Base-by-base conservation (phyloP, 2,329 filamentous ascomycete genomes). In the Arthroderma sp. region DNA sequence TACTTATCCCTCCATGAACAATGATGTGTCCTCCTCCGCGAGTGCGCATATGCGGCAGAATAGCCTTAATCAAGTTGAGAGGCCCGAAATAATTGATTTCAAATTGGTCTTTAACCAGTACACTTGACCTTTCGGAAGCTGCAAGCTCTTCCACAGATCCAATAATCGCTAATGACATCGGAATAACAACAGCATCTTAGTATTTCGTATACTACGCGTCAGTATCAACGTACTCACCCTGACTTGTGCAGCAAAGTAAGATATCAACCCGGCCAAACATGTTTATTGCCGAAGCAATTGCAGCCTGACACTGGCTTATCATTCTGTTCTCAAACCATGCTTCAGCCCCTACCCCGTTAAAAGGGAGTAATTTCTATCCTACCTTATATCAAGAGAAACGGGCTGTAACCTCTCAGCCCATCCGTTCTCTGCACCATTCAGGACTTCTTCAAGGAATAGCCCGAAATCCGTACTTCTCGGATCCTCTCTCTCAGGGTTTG, bases 31-130 rank as follows among this genome's bases (percentile, higher is more conserved):
- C 91, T 6, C 82, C 87, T 54, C 82, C 80, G 58, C 88, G 83
- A 48, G 74, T 72, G 37, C 91, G 76, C 62, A 96, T 81, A 44
- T 80, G 74, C 1, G 89, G 87, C 22, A 98, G 71, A 1, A 80
- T 74, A 9, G 88, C 84, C 62, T 91, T 93, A 68, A 96, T 93
- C 60, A 94, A 86, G 65, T 96, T 96, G 62, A 96, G 82, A 47
- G 93, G 87, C 1, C 86, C 86, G 63, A 96, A 96, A 70, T 93
- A 96, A 56, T 94, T 86, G 51, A 80, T 80, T 63, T 96, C 89
- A 61, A 96, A 95, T 61, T 95, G 89, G 57, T 94, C 85, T 49
- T 84, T 78, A 32, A 93, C 82, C 11, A 95, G 74, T 47, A 82
- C 86, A 53, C 82, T 75, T 1, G 86, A 87, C 37, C 79, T 75